Evolutionary conservation across 192 early-diverging fungal genomes (phyloP).

Genomic region (Entomortierella beljakovae): DNA sequence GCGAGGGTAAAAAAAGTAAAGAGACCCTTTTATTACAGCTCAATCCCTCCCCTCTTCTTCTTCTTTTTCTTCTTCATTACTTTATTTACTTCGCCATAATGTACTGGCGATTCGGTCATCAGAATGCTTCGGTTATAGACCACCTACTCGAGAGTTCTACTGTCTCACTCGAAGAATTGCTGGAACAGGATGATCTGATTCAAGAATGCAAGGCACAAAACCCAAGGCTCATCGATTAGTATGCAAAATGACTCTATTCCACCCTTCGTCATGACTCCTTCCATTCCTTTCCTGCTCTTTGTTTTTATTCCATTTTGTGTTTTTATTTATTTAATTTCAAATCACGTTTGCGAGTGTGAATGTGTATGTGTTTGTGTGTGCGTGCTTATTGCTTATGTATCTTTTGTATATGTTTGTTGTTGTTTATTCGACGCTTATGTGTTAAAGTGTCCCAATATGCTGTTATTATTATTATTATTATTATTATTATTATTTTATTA

Average conservation of each 20-base stretch:
- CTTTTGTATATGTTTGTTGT: too few relatives aligned
- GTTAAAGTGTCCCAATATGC: neutral
- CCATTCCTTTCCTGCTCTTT: neutral
- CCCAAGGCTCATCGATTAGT: constrained; percentile 90
- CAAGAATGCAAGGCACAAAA: constrained; percentile 96
- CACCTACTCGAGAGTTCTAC: constrained; percentile 92
- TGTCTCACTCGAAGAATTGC: constrained; percentile 88
- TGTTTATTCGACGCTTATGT: too few relatives aligned
- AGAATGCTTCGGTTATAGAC: constrained; percentile 92
- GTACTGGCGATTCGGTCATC: constrained; percentile 96
- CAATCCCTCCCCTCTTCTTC: neutral
- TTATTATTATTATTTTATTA: neutral
- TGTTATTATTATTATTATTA: neutral
- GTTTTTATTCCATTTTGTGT: neutral
- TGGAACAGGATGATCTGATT: constrained; percentile 93
- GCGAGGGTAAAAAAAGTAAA: too few relatives aligned
- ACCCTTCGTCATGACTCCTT: neutral
- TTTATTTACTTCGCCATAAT: constrained; percentile 56
- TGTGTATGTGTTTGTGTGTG: too few relatives aligned
- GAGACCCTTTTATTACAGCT: too few relatives aligned
- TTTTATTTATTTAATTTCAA: too few relatives aligned
- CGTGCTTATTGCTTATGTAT: too few relatives aligned
- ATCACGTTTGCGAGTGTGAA: too few relatives aligned
- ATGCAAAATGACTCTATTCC: constrained; percentile 16
- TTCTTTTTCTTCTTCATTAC: neutral